Evolutionary conservation across 768 basidiomycete species (phyloP).

Genomic region (Gloeostereum incarnatum): DNA sequence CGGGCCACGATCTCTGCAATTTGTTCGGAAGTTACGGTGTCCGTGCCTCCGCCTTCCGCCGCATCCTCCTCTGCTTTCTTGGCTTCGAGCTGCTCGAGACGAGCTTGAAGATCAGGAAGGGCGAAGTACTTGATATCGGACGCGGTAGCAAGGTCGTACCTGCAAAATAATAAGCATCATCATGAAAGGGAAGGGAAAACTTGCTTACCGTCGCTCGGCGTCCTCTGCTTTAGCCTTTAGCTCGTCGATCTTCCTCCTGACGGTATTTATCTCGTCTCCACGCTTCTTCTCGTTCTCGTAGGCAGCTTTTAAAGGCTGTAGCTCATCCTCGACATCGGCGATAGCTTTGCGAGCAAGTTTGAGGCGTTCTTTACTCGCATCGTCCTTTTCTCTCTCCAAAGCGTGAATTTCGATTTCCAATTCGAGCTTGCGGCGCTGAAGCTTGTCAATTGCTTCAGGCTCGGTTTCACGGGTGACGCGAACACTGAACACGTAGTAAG

Average conservation of each 20-base stretch:
- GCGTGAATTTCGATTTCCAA: constrained; percentile 95
- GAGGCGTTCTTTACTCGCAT: constrained; percentile 79
- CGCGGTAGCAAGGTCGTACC: constrained; percentile 65
- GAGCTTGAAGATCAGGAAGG: constrained; percentile 76
- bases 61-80: constrained; percentile 68
- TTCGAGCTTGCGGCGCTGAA: constrained; percentile 83
- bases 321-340: constrained; percentile 76
- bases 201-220: constrained; percentile 71
- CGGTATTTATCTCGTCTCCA: constrained; percentile 69
- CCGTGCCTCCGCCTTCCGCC: constrained; percentile 41
- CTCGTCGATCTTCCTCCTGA: constrained; percentile 81
- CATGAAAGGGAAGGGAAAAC: not conserved
- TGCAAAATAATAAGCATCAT: constrained; percentile 16
- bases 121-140: constrained; percentile 90
- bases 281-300: constrained; percentile 83
- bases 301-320: constrained; percentile 72
- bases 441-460: constrained; percentile 87
- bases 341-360: constrained; percentile 65
- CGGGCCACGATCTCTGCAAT: constrained; percentile 92
- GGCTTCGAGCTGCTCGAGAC: constrained; percentile 61
- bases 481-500: constrained; percentile 35
- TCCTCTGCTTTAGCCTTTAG: constrained; percentile 88
- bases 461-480: constrained; percentile 92
- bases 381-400: constrained; percentile 85
- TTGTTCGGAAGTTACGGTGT: constrained; percentile 76